Evolutionary conservation across 495 filamentous ascomycete species (phyloP).

Genomic region (Lindgomyces ingoldianus): DNA sequence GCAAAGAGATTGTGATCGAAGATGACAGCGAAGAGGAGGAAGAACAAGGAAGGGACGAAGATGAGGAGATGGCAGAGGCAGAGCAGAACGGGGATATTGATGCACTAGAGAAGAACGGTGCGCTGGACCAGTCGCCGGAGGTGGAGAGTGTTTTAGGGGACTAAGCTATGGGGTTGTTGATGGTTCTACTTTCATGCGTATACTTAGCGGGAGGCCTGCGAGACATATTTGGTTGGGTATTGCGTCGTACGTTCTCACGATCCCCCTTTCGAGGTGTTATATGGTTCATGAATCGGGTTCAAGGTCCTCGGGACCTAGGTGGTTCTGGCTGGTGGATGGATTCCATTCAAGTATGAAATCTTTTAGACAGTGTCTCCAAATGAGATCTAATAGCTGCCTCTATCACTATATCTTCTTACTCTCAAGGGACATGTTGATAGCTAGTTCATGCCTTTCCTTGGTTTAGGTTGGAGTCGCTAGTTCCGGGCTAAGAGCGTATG

Average conservation of each 20-base stretch:
- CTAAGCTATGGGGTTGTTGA: background rate
- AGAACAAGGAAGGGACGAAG: slow-evolving; percentile 15
- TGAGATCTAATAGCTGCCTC: no score
- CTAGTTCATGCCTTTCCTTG: no score
- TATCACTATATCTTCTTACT: no score
- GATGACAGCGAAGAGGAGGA: slow-evolving; percentile 44
- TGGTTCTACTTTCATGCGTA: background rate
- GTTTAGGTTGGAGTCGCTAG: no score
- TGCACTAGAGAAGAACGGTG: slow-evolving; percentile 8
- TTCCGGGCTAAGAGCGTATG: no score
- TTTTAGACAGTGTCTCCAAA: no score
- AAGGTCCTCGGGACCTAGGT: background rate
- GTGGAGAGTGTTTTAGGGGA: slow-evolving; percentile 34
- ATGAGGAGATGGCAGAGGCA: slow-evolving; percentile 29
- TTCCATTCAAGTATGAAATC: no score
- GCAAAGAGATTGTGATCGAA: slow-evolving; percentile 49
- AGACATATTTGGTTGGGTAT: background rate
- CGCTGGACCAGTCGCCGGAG: slow-evolving; percentile 9
- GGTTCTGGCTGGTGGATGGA: no score
- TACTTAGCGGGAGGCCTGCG: background rate
- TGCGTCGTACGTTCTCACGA: background rate
- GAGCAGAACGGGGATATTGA: slow-evolving; percentile 17
- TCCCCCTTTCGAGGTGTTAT: background rate
- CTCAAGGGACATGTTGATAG: no score
- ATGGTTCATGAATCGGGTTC: background rate